Evolutionary conservation across 345 rosid genomes (phyloP), one percentile per base, ranked within the genome.

Genomic region (Populus pruinosa): DNA sequence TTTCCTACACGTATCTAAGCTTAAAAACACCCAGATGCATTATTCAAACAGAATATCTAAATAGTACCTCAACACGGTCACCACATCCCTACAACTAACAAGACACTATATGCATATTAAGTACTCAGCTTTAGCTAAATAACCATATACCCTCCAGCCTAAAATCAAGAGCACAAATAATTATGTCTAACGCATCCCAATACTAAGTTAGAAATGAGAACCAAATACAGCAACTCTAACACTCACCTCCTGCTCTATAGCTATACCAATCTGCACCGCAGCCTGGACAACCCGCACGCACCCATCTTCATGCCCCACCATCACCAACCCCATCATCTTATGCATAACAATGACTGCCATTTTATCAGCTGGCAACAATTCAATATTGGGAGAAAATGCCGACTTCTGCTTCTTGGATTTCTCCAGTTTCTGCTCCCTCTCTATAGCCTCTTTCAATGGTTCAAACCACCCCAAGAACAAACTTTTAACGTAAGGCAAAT

Each of bases 271-370:
- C 47, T 90, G 88, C 9, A 91, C 87, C 39, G 97, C 97, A 74
- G 97, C 99, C 81, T 93, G 94, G 77, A 93, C 93, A 83, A 95
- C 91, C 71, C 83, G 91, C 38, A 93, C 89, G 84, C 89, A 93
- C 31, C 96, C 92, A 76, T 87, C 88, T 69, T 86, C 89, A 64
- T 86, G 87, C 2, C 86, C 91, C 4, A 86, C 86, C 97, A 90
- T 92, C 74, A 92, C 73, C 85, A 95, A 77, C 39, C 86, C 91
- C 96, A 95, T 90, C 93, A 93, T 90, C 89, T 93, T 95, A 75
- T 95, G 97, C 99, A 95, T 95, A 65, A 91, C 91, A 79, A 95
- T 92, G 59, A 95, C 85, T 1, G 98, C 99, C 96, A 95, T 92
- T 82, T 93, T 95, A 82, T 95, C 99, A 6, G 96, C 88, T 2